Evolutionary conservation across 306 rosid genomes (phyloP).

Genomic region (Trichosanthes cucumerina): DNA sequence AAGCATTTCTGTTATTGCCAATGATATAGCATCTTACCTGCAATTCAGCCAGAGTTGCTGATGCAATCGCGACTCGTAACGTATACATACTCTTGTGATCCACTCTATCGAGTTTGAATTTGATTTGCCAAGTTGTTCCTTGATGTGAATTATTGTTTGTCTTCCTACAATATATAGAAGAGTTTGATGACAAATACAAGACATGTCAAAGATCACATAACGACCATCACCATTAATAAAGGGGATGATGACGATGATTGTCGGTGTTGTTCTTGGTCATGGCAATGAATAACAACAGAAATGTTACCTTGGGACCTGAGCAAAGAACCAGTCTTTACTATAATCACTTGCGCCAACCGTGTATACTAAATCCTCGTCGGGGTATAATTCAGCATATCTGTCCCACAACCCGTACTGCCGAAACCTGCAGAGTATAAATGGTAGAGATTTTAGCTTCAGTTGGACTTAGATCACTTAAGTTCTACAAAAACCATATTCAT

Average conservation of each 20-base stretch:
- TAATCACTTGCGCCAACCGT: constrained; percentile 75
- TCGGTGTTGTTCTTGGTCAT: not conserved
- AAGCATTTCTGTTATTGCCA: not conserved
- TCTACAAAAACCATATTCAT: not conserved
- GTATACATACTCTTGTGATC: constrained; percentile 13
- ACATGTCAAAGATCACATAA: not conserved
- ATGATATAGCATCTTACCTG: constrained; percentile 20
- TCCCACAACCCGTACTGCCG: constrained; percentile 89
- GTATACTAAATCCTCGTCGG: constrained; percentile 62
- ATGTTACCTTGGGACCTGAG: constrained; percentile 75
- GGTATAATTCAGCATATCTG: constrained; percentile 72
- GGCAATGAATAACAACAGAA: not conserved
- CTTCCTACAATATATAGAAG: constrained; percentile 12
- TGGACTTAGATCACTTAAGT: not conserved
- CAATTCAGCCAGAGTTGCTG: constrained; percentile 29
- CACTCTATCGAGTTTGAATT: constrained; percentile 17
- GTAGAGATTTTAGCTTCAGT: not conserved
- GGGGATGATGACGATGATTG: not conserved
- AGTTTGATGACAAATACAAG: not conserved
- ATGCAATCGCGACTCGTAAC: constrained; percentile 30
- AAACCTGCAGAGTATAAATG: constrained; percentile 37
- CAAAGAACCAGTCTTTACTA: constrained; percentile 88
- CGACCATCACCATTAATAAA: not conserved
- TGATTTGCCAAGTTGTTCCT: constrained; percentile 41
- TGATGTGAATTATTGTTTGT: constrained; percentile 17